phyloP scores from a whole-genome alignment of 208 protist genomes.

The Novymonas esmeraldas region DNA sequence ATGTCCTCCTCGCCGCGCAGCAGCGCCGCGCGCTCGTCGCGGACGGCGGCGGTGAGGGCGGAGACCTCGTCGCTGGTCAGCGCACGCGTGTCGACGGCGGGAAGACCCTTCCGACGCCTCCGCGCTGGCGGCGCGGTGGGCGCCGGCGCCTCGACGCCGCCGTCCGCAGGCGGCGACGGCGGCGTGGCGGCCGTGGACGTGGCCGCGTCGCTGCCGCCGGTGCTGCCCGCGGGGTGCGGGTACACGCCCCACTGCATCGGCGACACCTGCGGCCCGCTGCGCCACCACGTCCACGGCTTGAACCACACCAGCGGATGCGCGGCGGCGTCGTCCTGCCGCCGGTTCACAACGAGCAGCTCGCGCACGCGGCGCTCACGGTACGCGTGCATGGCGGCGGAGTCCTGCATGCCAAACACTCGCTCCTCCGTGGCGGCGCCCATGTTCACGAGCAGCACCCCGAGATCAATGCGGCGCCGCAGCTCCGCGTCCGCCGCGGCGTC shows the following conservation, averaged over 20 bases:
- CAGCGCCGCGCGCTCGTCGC: conserved; percentile 62
- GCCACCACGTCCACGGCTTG: conserved; percentile 79
- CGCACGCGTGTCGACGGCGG: conserved; percentile 43
- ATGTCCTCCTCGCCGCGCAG: conserved; percentile 63
- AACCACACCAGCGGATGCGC: conserved; percentile 56
- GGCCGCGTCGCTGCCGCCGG: too few relatives aligned
- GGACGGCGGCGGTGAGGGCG: conserved; percentile 45
- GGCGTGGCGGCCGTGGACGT: conserved; percentile 5
- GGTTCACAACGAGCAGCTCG: conserved; percentile 73
- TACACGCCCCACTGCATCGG: conserved; percentile 22
- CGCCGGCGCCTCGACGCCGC: too few relatives aligned
- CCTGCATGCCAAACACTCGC: conserved; percentile 49
- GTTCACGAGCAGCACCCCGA: conserved; percentile 68
- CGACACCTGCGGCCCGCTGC: conserved; percentile 48
- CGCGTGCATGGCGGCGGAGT: conserved; percentile 34
- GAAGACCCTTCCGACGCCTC: conserved; percentile 51
- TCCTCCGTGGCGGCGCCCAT: conserved; percentile 54
- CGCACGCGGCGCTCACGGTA: conserved; percentile 24
- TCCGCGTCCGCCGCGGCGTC: conserved; percentile 29
- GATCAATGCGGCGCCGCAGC: conserved; percentile 45
- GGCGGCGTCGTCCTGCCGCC: conserved; percentile 44
- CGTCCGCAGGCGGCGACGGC: conserved; percentile 3
- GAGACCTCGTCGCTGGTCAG: conserved; percentile 43
- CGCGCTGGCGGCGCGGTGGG: conserved; percentile 19
- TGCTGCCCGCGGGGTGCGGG: conserved; percentile 16